Conservation (phyloP, 768 basidiomycete species). For the Boletus insuetus region DNA sequence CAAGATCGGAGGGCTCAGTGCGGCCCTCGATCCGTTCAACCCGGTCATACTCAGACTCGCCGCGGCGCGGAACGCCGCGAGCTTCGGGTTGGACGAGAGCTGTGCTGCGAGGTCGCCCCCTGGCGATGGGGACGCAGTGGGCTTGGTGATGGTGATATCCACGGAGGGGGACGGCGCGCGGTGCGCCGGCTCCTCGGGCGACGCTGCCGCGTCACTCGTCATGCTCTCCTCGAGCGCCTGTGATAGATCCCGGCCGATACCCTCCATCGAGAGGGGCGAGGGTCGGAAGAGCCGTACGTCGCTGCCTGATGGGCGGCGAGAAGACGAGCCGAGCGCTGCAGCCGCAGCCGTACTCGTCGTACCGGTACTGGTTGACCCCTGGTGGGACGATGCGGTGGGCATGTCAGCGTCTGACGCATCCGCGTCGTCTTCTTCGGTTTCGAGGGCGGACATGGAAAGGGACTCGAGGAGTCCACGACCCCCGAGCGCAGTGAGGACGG, state of each 20-base stretch:
- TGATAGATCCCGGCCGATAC: conserved; percentile 30
- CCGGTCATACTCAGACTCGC: conserved; percentile 29
- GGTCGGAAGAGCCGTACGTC: conserved; percentile 9
- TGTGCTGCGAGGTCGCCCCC: conserved; percentile 42
- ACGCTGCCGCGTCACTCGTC: not conserved
- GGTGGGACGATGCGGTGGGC: not conserved
- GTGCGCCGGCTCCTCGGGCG: not conserved
- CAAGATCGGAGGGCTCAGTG: conserved; percentile 60
- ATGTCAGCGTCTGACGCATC: conserved; percentile 24
- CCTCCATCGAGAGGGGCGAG: conserved; percentile 31
- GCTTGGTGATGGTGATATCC: conserved; percentile 1
- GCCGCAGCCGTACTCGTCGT: not conserved
- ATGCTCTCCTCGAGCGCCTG: conserved; percentile 29
- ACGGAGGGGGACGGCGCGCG: not conserved
- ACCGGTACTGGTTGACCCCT: not conserved
- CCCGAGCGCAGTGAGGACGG: conserved; percentile 20
- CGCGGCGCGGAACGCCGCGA: conserved; percentile 43
- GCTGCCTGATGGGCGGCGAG: conserved; percentile 11
- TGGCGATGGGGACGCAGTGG: conserved; percentile 3
- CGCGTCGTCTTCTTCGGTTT: conserved; percentile 44
- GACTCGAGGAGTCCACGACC: conserved; percentile 38
- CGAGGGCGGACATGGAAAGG: conserved; percentile 54
- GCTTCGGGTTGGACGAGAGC: conserved; percentile 44
- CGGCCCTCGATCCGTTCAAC: conserved; percentile 15
- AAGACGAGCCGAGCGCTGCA: not conserved